phyloP scores from a whole-genome alignment of 768 basidiomycete genomes.

The Cystofilobasidium capitatum region DNA sequence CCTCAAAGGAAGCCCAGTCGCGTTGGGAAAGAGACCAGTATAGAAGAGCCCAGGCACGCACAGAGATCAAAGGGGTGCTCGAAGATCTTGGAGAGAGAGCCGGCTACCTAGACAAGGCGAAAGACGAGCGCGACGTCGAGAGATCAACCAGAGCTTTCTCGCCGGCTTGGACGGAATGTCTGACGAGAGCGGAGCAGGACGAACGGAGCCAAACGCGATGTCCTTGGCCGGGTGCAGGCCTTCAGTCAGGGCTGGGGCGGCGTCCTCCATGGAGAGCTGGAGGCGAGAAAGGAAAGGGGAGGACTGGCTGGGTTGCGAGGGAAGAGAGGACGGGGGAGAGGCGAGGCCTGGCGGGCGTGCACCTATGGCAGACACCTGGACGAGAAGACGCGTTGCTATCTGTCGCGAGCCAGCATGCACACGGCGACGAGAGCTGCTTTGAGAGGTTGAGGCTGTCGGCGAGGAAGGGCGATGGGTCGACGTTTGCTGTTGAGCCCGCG shows the following conservation, averaged over 20 bases:
- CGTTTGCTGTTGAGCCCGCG: no score
- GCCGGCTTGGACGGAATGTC: no score
- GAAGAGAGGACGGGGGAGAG: neutral
- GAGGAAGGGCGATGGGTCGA: no score
- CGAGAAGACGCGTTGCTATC: no score
- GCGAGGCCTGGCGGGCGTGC: neutral
- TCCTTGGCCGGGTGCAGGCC: constrained; percentile 29
- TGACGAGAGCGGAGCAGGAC: constrained; percentile 4
- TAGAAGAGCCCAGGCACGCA: constrained; percentile 24
- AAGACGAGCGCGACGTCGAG: neutral
- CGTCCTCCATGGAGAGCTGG: no score
- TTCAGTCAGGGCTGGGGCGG: neutral
- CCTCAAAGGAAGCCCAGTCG: neutral
- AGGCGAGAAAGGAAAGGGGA: no score
- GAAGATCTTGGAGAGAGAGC: constrained; percentile 76
- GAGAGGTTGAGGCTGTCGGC: no score
- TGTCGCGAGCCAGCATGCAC: no score
- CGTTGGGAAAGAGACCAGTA: neutral
- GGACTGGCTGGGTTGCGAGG: no score
- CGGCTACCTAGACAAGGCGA: constrained; percentile 53
- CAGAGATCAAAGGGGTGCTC: constrained; percentile 91
- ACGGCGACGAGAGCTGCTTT: no score
- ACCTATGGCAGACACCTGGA: no score
- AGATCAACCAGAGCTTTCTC: neutral
- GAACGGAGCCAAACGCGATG: constrained; percentile 37